phyloP scores from a whole-genome alignment of 2,329 filamentous ascomycete species.

The Pseudocercospora pini-densiflorae region DNA sequence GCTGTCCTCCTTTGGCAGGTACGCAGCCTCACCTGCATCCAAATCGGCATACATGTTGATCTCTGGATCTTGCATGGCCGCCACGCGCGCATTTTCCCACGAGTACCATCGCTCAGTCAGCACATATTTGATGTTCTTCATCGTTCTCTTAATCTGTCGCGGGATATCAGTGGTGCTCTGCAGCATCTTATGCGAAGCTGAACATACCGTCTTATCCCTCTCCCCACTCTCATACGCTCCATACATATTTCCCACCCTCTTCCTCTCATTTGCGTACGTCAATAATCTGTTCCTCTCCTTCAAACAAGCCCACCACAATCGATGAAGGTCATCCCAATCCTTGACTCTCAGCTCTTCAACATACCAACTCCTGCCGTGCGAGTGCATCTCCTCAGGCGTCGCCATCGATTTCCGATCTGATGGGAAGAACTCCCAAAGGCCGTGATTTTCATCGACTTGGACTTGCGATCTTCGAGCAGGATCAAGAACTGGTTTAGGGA shows the following conservation, averaged over 20 bases:
- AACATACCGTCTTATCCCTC: slow-evolving; percentile 69
- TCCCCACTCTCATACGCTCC: slow-evolving; percentile 69
- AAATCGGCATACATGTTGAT: slow-evolving; percentile 59
- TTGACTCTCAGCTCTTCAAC: slow-evolving; percentile 85
- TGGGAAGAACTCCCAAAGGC: slow-evolving; percentile 91
- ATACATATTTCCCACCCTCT: slow-evolving; percentile 64
- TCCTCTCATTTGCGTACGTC: slow-evolving; percentile 74
- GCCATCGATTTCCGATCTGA: slow-evolving; percentile 69
- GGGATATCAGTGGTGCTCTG: slow-evolving; percentile 5
- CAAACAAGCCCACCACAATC: slow-evolving; percentile 91
- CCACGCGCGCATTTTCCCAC: slow-evolving; percentile 75
- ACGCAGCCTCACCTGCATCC: slow-evolving; percentile 35
- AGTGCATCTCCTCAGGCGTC: slow-evolving; percentile 70
- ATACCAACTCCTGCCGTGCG: slow-evolving; percentile 82
- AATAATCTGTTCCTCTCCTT: slow-evolving; percentile 88
- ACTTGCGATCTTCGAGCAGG: slow-evolving; percentile 60
- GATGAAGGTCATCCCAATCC: slow-evolving; percentile 91
- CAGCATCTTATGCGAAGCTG: not conserved
- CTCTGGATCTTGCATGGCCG: slow-evolving; percentile 70
- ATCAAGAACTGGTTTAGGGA: slow-evolving; percentile 73
- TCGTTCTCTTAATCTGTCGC: slow-evolving; percentile 72
- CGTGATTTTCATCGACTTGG: slow-evolving; percentile 73
- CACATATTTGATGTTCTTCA: slow-evolving; percentile 80
- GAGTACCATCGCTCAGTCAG: slow-evolving; percentile 88
- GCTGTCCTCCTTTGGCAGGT: slow-evolving; percentile 26